Conservation (phyloP, 495 filamentous ascomycete species). For the Aspergillus ostianus region DNA sequence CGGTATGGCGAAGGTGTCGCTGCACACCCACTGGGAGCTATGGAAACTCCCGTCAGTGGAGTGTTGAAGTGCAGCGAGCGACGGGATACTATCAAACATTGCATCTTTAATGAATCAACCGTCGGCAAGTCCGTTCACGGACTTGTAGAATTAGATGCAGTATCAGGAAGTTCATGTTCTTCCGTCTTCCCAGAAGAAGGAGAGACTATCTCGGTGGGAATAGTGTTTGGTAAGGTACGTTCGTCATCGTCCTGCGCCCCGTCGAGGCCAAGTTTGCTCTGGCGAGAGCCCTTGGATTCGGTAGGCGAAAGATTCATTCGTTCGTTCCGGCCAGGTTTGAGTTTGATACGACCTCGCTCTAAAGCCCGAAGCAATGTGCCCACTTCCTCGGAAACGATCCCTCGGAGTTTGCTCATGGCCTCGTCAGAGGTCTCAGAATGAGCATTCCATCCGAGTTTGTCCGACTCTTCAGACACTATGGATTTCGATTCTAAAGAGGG, state of each 20-base stretch:
- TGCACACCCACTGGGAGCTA: background rate
- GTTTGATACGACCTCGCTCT: conserved; percentile 35
- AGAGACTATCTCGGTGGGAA: conserved; percentile 37
- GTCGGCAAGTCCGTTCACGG: conserved; percentile 5
- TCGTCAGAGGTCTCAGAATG: conserved; percentile 40
- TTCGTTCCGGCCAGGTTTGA: conserved; percentile 36
- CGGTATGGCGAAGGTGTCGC: no score
- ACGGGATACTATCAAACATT: background rate
- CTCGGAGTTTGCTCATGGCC: conserved; percentile 38
- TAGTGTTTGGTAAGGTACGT: conserved; percentile 25
- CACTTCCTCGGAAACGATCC: conserved; percentile 39
- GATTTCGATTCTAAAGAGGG: conserved; percentile 39
- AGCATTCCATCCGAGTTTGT: conserved; percentile 41
- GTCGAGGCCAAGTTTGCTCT: conserved; percentile 19
- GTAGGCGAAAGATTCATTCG: conserved; percentile 33
- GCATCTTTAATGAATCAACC: background rate
- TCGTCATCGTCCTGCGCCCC: conserved; percentile 25
- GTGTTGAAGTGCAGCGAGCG: background rate
- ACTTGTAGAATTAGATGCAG: conserved; percentile 30
- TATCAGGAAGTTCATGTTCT: conserved; percentile 27
- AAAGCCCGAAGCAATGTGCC: conserved; percentile 35
- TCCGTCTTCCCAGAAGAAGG: conserved; percentile 14
- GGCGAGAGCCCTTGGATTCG: conserved; percentile 25
- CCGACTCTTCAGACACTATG: conserved; percentile 34
- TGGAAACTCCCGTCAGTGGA: background rate